These are phyloP conservation scores for Daldinia sp. DNA, from an alignment of 2,329 filamentous ascomycete genomes.

Conservation along the genomic window DNA sequence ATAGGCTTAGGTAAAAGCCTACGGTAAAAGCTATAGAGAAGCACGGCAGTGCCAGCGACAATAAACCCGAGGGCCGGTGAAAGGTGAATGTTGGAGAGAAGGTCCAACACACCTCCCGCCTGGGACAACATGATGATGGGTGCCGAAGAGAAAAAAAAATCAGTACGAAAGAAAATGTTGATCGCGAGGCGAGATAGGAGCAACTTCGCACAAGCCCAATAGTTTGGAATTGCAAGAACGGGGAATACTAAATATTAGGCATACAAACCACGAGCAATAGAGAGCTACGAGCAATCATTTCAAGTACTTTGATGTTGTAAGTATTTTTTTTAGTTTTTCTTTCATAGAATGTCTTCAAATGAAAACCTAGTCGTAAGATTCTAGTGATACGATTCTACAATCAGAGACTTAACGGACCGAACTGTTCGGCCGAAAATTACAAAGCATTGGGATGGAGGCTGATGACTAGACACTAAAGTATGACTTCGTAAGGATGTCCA, in stretches of 20 bases:
- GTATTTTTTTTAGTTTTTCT: background rate
- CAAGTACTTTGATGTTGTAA: constrained; percentile 3
- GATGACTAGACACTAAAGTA: constrained; percentile 4
- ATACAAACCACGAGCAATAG: background rate
- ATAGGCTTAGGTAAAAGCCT: constrained; percentile 28
- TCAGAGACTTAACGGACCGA: background rate
- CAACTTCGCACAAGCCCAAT: background rate
- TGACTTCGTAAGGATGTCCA: constrained; percentile 9
- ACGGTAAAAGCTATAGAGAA: constrained; percentile 4
- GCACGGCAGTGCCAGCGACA: background rate
- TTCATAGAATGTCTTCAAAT: background rate
- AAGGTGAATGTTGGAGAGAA: background rate
- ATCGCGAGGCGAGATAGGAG: background rate
- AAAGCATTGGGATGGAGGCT: background rate
- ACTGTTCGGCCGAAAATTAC: constrained; percentile 8
- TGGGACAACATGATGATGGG: background rate
- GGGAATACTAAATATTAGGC: background rate
- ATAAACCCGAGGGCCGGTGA: constrained; percentile 2
- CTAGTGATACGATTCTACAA: constrained; percentile 1
- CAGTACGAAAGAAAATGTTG: background rate
- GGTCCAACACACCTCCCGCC: background rate
- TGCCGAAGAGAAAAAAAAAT: background rate
- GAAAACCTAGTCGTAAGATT: constrained; percentile 4
- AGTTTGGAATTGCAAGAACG: background rate
- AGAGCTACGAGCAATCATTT: constrained; percentile 6